Base-by-base conservation (phyloP, 768 basidiomycete species). In the Rhizopogon vinicolor region DNA sequence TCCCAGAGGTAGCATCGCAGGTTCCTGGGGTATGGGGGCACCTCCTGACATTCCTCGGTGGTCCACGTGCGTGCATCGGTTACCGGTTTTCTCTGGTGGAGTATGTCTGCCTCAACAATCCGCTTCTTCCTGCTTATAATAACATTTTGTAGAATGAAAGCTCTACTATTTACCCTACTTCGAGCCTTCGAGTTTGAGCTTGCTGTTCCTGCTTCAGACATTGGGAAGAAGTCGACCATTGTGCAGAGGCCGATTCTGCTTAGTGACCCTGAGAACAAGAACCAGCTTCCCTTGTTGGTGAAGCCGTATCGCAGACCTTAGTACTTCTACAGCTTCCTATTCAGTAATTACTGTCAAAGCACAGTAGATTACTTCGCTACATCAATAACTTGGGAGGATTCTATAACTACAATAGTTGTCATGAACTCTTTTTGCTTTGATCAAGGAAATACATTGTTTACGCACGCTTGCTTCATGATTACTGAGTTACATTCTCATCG, bases 31-130 rank as follows among this genome's bases (percentile, higher is more conserved):
- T 87, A 0, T 86, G 80, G 78, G 75, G 79, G 7, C 78, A 85
- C 60, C 62, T 82, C 58, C 63, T 87, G 37, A 77, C 81, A 0
- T 89, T 89, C 75, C 60, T 85, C 2, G 83, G 83, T 35, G 87
- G 87, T 5, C 81, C 84, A 13, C 76, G 78, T 18, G 76, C 83
- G 0, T 89, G 86, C 57, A 86, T 88, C 37, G 85, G 85, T 0
- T 87, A 80, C 63, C 78, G 82, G 3, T 87, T 87, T 63, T 74
- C 86, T 13, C 65, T 87, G 19, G 70, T 79, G 14, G 84, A 84
- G 81, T 84, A 56, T 41, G 81, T 75, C 2, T 37, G 5, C 8
- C 22, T 41, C 31, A 19, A 39, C 22, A 8, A 28, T 43, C 14
- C 5, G 13, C 25, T 29, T 12, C 33, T 22, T 6, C 22, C 12